A percentile compares a stretch with the other conserved stretches of the same genome.
phyloP scores from a whole-genome alignment of 2,329 filamentous ascomycete genomes.

The Colletotrichum spaethianum region DNA sequence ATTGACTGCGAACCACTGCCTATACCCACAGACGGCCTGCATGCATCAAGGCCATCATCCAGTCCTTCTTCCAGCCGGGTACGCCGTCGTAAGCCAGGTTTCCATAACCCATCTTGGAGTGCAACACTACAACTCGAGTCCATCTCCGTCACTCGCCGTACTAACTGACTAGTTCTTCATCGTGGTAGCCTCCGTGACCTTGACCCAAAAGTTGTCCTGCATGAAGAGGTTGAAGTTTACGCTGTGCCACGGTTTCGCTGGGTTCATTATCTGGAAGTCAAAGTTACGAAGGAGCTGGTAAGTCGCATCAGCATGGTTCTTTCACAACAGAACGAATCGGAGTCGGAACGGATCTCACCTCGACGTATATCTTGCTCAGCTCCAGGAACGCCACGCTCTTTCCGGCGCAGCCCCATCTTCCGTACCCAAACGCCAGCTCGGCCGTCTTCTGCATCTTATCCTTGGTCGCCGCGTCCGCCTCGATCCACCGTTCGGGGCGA shows the following conservation, averaged over 20 bases:
- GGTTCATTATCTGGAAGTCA: slow-evolving; percentile 47
- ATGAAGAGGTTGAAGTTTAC: slow-evolving; percentile 49
- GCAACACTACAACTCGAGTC: not conserved
- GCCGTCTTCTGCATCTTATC: slow-evolving; percentile 45
- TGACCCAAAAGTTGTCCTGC: slow-evolving; percentile 45
- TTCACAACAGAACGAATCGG: not conserved
- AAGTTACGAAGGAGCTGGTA: slow-evolving; percentile 47
- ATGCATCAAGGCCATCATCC: too few relatives aligned
- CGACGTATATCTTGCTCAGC: slow-evolving; percentile 58
- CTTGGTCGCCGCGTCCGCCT: slow-evolving; percentile 47
- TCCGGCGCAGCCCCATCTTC: slow-evolving; percentile 50
- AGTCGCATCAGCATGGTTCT: not conserved
- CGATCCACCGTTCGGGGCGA: slow-evolving; percentile 64
- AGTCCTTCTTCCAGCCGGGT: too few relatives aligned
- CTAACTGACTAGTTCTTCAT: not conserved
- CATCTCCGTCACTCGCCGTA: not conserved
- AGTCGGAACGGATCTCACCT: slow-evolving; percentile 50
- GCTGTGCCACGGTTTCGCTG: slow-evolving; percentile 49
- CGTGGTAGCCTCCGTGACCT: slow-evolving; percentile 35
- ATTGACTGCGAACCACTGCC: not conserved
- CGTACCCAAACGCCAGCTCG: slow-evolving; percentile 56
- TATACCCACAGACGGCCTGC: too few relatives aligned
- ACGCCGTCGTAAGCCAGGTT: too few relatives aligned
- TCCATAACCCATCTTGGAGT: too few relatives aligned
- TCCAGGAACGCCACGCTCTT: slow-evolving; percentile 59